A percentile compares a stretch with the other conserved stretches of the same genome.
Conservation (phyloP, 768 basidiomycete species). For the Tephrocybe sp. region DNA sequence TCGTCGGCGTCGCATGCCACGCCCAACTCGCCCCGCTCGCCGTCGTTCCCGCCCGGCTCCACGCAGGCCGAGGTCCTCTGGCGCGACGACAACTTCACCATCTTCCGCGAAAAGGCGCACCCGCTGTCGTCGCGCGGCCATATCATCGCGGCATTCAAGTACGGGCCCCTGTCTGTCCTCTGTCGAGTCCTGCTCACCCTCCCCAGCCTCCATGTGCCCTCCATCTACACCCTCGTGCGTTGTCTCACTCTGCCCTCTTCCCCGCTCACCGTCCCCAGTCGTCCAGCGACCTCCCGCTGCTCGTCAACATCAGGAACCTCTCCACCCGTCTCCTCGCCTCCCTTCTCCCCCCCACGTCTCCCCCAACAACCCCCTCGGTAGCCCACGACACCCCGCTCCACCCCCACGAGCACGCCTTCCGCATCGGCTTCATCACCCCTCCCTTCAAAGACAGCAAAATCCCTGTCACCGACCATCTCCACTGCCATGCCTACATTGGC, state of each 20-base stretch:
- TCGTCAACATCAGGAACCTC: slow-evolving; percentile 60
- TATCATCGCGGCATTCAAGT: slow-evolving; percentile 78
- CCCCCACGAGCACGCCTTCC: slow-evolving; percentile 40
- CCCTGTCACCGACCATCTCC: slow-evolving; percentile 77
- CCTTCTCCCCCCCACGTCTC: slow-evolving; percentile 37
- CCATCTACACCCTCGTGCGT: slow-evolving; percentile 71
- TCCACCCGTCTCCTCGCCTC: slow-evolving; percentile 56
- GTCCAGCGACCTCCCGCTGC: slow-evolving; percentile 72
- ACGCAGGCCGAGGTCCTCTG: slow-evolving; percentile 64
- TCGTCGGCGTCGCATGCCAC: slow-evolving; percentile 48
- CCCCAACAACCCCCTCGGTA: slow-evolving; percentile 33
- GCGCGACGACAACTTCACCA: slow-evolving; percentile 77
- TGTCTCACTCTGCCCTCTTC: slow-evolving; percentile 3
- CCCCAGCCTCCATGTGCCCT: slow-evolving; percentile 72
- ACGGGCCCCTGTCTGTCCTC: slow-evolving; percentile 23
- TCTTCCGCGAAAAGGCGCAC: slow-evolving; percentile 66
- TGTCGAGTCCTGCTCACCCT: slow-evolving; percentile 2
- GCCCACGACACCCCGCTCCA: slow-evolving; percentile 26
- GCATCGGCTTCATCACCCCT: slow-evolving; percentile 77
- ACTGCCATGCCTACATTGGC: slow-evolving; percentile 71
- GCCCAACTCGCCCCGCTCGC: slow-evolving; percentile 43
- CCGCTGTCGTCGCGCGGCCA: slow-evolving; percentile 77
- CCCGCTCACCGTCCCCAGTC: slow-evolving; percentile 43
- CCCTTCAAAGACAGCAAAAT: slow-evolving; percentile 79
- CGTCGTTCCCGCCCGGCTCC: slow-evolving; percentile 45